phyloP scores from a whole-genome alignment of 2,329 filamentous ascomycete species.

The Neurospora sp. region DNA sequence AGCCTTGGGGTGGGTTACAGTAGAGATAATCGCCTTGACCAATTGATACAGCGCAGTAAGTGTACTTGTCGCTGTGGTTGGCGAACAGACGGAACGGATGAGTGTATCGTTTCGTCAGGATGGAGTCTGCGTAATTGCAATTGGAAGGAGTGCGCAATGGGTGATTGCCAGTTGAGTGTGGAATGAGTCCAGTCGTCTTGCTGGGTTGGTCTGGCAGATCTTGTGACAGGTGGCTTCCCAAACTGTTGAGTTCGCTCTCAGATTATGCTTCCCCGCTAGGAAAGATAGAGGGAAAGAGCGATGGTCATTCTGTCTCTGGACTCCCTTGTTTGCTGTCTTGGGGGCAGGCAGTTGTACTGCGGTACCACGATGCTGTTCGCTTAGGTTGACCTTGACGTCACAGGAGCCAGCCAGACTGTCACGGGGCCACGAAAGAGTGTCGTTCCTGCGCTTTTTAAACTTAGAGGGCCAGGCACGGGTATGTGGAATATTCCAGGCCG shows the following conservation, averaged over 20 bases:
- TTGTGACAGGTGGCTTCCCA: not conserved
- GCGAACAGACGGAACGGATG: not conserved
- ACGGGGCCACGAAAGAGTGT: not conserved
- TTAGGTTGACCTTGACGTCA: not conserved
- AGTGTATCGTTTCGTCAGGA: not conserved
- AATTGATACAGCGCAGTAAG: not conserved
- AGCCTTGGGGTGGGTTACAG: not conserved
- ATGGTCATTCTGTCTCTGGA: not conserved
- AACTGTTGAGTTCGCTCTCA: not conserved
- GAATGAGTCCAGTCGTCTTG: not conserved
- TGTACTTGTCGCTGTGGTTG: not conserved
- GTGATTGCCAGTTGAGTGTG: not conserved
- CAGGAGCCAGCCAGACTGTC: not conserved
- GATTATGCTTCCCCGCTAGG: not conserved
- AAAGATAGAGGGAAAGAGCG: not conserved
- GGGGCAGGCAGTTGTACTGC: not conserved
- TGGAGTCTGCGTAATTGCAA: not conserved
- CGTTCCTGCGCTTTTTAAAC: not conserved
- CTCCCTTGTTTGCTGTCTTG: not conserved
- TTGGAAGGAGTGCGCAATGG: not conserved
- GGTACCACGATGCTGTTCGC: not conserved
- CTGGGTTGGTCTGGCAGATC: not conserved
- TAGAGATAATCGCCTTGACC: not conserved
- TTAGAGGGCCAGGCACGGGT: not conserved
- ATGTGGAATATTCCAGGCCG: not conserved